Evolutionary conservation across 805 yeast species (phyloP), one percentile per base, ranked within the genome.

Genomic region (Wickerhamiella cacticola): DNA sequence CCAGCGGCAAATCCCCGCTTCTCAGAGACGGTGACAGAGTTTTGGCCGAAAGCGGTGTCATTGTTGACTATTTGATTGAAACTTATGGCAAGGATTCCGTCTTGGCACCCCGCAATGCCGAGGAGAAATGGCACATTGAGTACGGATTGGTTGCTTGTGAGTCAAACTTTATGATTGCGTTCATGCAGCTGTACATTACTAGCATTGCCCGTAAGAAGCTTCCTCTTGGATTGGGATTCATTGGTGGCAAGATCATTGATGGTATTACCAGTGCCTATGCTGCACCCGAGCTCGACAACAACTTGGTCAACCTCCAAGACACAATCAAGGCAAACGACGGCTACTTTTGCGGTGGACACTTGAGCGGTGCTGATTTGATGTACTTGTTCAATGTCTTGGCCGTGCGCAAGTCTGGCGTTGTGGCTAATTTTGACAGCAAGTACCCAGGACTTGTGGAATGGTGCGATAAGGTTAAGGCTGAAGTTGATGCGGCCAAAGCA

Each of bases 1-100:
- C 82, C 10, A 62, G 74, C 16, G 86, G 85, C 1, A 79, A 79
- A 58, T 65, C 78, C 0, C 88, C 88, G 1, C 61, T 79, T 1
- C 53, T 81, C 42, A 79, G 74, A 51, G 57, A 69, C 31, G 52
- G 44, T 16, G 65, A 64, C 38, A 56, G 52, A 23, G 55, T 63
- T 1, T 50, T 78, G 38, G 75, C 75, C 12, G 88, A 80, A 61
- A 71, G 80, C 13, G 86, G 81, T 2, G 68, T 69, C 36, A 77
- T 80, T 35, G 61, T 75, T 44, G 71, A 71, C 48, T 76, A 75
- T 56, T 55, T 80, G 24, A 59, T 78, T 48, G 59, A 60, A 19
- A 62, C 74, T 49, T 77, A 70, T 54, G 84, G 79, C 56, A 57
- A 58, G 19, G 46, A 33, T 24, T 59, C 66, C 12, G 63, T 57